Evolutionary conservation across 176 grass and related monocot genomes (phyloP).

Genomic region (Aegilops tauschii): DNA sequence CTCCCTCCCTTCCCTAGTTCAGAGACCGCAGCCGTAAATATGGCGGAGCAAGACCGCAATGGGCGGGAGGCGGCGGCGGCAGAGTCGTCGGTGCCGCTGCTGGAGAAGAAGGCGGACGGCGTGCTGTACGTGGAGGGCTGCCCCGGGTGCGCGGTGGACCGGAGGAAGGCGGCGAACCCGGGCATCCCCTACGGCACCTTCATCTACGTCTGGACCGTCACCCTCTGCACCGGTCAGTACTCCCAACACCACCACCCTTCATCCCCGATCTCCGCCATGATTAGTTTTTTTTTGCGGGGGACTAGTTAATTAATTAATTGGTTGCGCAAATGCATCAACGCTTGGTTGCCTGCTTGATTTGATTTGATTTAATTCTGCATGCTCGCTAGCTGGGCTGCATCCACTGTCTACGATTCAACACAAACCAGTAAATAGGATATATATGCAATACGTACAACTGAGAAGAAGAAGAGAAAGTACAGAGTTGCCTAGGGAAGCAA

Average conservation of each 20-base stretch:
- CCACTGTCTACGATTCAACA: not conserved
- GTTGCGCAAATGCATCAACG: not conserved
- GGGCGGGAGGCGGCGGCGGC: not conserved
- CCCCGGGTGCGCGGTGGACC: constrained; percentile 46
- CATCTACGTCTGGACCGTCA: constrained; percentile 54
- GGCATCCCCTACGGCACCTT: constrained; percentile 46
- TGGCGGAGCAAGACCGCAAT: not conserved
- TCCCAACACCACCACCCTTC: not conserved
- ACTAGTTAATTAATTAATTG: not conserved
- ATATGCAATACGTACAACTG: not conserved
- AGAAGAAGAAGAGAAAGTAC: no score
- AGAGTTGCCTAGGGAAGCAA: no score
- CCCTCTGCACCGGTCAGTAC: constrained; percentile 29
- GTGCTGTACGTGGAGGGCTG: constrained; percentile 33
- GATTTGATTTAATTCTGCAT: not conserved
- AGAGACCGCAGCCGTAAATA: not conserved
- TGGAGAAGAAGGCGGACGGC: constrained; percentile 12
- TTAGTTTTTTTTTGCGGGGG: no score
- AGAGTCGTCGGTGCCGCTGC: constrained; percentile 27
- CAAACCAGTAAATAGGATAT: not conserved
- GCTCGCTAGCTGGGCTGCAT: not conserved
- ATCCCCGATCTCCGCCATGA: not conserved
- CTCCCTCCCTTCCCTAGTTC: no score
- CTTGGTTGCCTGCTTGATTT: not conserved
- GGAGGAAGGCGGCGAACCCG: constrained; percentile 28